Conservation (phyloP, 768 basidiomycete species). For the Tylopilus sp. region DNA sequence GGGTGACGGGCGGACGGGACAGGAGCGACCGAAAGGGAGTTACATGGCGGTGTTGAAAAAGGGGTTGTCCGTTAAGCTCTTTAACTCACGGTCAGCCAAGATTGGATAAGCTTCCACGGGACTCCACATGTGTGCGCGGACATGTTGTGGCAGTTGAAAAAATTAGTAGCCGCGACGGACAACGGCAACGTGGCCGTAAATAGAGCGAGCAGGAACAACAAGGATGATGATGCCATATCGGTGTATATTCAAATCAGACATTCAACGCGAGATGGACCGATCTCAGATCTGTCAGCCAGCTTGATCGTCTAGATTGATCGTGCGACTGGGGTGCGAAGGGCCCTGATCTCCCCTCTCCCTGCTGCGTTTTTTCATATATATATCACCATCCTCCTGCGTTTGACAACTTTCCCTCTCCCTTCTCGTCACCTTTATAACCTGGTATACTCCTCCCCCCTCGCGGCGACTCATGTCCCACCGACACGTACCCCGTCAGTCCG, state of each 20-base stretch:
- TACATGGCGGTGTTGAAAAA: slow-evolving; percentile 25
- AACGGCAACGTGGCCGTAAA: slow-evolving; percentile 47
- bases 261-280: slow-evolving; percentile 41
- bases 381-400: slow-evolving; percentile 43
- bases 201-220: slow-evolving; percentile 42
- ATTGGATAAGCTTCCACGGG: slow-evolving; percentile 37
- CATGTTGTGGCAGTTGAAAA: slow-evolving; percentile 32
- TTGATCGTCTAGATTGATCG: slow-evolving; percentile 67
- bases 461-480: slow-evolving; percentile 53
- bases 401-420: slow-evolving; percentile 49
- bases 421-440: slow-evolving; percentile 33
- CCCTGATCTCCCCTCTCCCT: slow-evolving; percentile 42
- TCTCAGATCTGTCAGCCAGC: slow-evolving; percentile 35
- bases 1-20: slow-evolving; percentile 6
- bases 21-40: slow-evolving; percentile 5
- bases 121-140: slow-evolving; percentile 33
- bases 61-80: slow-evolving; percentile 41
- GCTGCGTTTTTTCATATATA: slow-evolving; percentile 49
- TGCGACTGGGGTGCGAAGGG: slow-evolving; percentile 46
- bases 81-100: slow-evolving; percentile 35
- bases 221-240: slow-evolving; percentile 27
- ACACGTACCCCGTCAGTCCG: slow-evolving; percentile 56
- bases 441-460: slow-evolving; percentile 25
- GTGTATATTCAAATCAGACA: slow-evolving; percentile 36
- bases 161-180: slow-evolving; percentile 40